Evolutionary conservation across 441 rosid species (phyloP), one percentile per base, ranked within the genome.

Genomic region (Euphorbia schlechtendalii): DNA sequence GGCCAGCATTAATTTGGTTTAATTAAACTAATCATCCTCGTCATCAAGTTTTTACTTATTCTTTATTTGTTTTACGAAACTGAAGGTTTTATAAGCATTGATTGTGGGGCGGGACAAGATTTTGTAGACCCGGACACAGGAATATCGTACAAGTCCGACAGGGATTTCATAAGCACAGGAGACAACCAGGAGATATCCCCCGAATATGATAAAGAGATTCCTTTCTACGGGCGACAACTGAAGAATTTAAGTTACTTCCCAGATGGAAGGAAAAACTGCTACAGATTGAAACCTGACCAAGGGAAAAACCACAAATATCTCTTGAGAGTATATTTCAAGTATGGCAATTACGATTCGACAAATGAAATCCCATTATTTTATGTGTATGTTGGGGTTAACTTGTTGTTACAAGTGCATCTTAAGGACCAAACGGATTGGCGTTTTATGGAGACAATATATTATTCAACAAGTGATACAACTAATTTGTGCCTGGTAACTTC

Each of bases 211-310:
- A 2, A 22, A 0, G 6, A 3, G 2, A 0, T 5, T 55, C 6
- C 8, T 18, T 1, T 1, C 8, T 8, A n/a, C 12, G 4, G 9
- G 8, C 61, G 25, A 1, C 20, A 10, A 14, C 0, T 8, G 5
- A 53, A 5, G 54, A 64, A 25, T 48, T 18, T 75, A 13, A 75
- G 78, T 30, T 54, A 4, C 20, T 75, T 75, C 51, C 67, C 78
- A 8, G 12, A 72, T 58, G 79, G 79, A 41, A 58, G 40, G 25
- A 72, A 57, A 63, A 76, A 76, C 56, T 76, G 80, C 30, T 76
- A 76, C 58, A 62, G 34, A 1, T 18, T 76, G 49, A 40, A 40
- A 38, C 77, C 76, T 7, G 15, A 30, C n/a, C n/a, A n/a, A n/a
- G n/a, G n/a, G n/a, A n/a, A n/a, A n/a, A n/a, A n/a, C n/a, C n/a